Conservation (phyloP, 176 grass and related monocot species). For the Areca catechu region DNA sequence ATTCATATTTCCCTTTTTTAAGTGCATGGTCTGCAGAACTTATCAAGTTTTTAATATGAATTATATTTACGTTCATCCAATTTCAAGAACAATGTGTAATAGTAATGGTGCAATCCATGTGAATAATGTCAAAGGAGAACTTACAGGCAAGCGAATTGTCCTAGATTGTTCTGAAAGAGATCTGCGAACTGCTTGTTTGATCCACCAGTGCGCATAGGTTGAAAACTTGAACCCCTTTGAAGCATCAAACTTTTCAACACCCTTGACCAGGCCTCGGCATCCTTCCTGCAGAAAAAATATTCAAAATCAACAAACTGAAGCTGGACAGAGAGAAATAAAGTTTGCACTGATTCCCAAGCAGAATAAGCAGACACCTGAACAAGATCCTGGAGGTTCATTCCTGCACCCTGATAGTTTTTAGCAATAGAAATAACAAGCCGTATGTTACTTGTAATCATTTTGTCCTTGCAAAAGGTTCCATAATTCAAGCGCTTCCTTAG, state of each 20-base stretch:
- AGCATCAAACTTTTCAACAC: slow-evolving; percentile 78
- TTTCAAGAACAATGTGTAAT: too few relatives aligned
- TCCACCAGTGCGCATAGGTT: slow-evolving; percentile 94
- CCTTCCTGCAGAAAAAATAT: slow-evolving; percentile 44
- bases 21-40: too few relatives aligned
- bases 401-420: slow-evolving; percentile 44
- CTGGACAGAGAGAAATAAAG: neutral
- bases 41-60: too few relatives aligned
- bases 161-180: slow-evolving; percentile 59
- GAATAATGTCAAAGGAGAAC: slow-evolving; percentile 9
- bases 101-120: neutral
- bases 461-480: slow-evolving; percentile 63
- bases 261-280: slow-evolving; percentile 61
- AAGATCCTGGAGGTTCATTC: slow-evolving; percentile 60
- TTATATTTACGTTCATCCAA: too few relatives aligned
- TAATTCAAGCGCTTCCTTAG: slow-evolving; percentile 42
- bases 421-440: slow-evolving; percentile 89
- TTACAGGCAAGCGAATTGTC: slow-evolving; percentile 74
- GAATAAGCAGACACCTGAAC: slow-evolving; percentile 52
- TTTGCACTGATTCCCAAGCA: too few relatives aligned
- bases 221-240: slow-evolving; percentile 92
- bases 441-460: slow-evolving; percentile 75
- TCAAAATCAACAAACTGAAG: slow-evolving; percentile 14
- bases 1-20: too few relatives aligned
- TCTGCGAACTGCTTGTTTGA: slow-evolving; percentile 80